Conservation (phyloP, 371 early-diverging fungal genomes). For the Apophysomyces ossiformis region DNA sequence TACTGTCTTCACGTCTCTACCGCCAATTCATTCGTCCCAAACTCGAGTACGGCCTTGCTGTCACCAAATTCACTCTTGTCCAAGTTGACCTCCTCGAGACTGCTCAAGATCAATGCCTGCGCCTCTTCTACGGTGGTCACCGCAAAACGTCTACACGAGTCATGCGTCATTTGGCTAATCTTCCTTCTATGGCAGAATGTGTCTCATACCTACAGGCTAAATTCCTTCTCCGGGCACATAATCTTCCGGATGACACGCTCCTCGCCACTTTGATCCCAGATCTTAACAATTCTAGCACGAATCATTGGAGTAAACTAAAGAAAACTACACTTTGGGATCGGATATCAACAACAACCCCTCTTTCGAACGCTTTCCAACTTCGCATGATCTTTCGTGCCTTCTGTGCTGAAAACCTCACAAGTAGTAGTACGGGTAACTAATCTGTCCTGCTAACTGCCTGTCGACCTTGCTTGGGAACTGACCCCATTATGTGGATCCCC, state of each 20-base stretch:
- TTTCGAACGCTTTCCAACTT: too few relatives aligned
- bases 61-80: too few relatives aligned
- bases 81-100: background rate
- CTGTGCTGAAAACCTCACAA: background rate
- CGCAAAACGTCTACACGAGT: conserved; percentile 11
- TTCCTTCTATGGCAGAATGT: conserved; percentile 19
- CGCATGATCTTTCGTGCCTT: background rate
- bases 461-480: too few relatives aligned
- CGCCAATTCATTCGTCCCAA: conserved; percentile 11
- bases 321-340: too few relatives aligned
- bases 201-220: conserved; percentile 3
- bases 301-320: too few relatives aligned
- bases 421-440: too few relatives aligned
- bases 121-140: conserved; percentile 27
- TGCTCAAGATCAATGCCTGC: conserved; percentile 24
- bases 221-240: conserved; percentile 4
- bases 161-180: conserved; percentile 20
- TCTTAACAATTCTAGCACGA: too few relatives aligned
- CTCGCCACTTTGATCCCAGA: background rate
- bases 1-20: conserved; percentile 9
- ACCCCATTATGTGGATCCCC: too few relatives aligned
- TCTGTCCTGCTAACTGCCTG: too few relatives aligned
- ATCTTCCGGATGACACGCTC: conserved; percentile 17
- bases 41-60: too few relatives aligned
- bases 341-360: too few relatives aligned